Base-by-base conservation (phyloP, 2,329 filamentous ascomycete species). In the Aspergillus quadricinctus region DNA sequence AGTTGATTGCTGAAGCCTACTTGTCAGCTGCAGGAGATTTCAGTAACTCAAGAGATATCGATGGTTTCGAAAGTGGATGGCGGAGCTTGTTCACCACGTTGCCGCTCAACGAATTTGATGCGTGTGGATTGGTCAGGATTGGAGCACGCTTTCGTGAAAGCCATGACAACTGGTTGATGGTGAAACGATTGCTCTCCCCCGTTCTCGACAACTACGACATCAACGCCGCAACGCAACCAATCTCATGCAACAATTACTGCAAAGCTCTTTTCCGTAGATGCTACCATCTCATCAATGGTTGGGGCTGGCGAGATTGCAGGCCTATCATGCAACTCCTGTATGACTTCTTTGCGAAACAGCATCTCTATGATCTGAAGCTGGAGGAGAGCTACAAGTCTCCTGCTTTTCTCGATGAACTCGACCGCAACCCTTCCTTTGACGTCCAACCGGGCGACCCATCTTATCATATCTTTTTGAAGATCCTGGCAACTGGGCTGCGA, bases 391-490 rank as follows among this genome's bases (percentile, higher is more conserved):
- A 70, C 52, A 80, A 78, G 9, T 85, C 84, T 2, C 80, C 80
- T 8, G 59, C 61, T 2, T 86, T 85, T 57, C 75, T 87, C 19
- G 77, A 83, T 52, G 63, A 78, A 45, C 73, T 84, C 2, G 72
- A 78, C 31, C 64, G 68, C 17, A 66, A 73, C 17, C 78, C 78
- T 8, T 68, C 64, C 1, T 61, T 85, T 17, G 73, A 77, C 2
- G 66, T 81, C 6, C 71, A 74, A 46, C 64, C 72, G 0, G 75
- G 76, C 10, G 83, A 87, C 56, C 75, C 73, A 21, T 80, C 81
- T 10, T 87, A 86, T 53, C 81, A 83, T 61, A 79, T 85, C 4
- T 79, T 85, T 56, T 70, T 87, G 40, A 87, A 86, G 66, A 78
- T 80, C 48, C 72, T 85, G 21, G 81, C 75, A 17, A 71, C 74